phyloP scores from a whole-genome alignment of 192 early-diverging fungal genomes.

The Obelidium mucronatum region DNA sequence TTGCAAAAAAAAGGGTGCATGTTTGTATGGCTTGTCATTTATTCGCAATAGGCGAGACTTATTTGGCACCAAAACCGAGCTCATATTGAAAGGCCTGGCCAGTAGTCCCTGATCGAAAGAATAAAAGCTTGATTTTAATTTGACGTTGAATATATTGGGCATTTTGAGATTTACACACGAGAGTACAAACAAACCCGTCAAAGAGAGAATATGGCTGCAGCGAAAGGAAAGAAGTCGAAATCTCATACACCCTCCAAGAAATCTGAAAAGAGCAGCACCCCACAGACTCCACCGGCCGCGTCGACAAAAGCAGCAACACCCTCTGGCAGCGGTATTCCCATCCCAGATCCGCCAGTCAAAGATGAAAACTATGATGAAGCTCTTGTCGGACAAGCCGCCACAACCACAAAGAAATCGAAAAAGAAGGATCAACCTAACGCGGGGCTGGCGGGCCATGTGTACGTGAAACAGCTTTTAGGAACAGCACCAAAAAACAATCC shows the following conservation, averaged over 20 bases:
- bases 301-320: not conserved
- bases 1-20: too few relatives aligned
- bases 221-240: conserved; percentile 1
- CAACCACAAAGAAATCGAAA: not conserved
- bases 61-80: too few relatives aligned
- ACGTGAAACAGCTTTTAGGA: conserved; percentile 37
- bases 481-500: conserved; percentile 28
- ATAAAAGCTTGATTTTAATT: too few relatives aligned
- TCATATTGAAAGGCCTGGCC: too few relatives aligned
- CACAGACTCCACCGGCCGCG: not conserved
- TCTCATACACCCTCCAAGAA: not conserved
- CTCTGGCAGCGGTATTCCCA: conserved; percentile 1
- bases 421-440: not conserved
- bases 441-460: conserved; percentile 27
- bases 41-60: too few relatives aligned
- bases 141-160: too few relatives aligned
- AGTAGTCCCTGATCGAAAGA: too few relatives aligned
- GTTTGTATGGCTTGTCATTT: too few relatives aligned
- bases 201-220: not conserved
- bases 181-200: too few relatives aligned
- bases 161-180: too few relatives aligned
- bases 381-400: not conserved
- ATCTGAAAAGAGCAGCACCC: not conserved
- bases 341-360: conserved; percentile 27
- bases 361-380: conserved; percentile 30